These are phyloP conservation scores for Coemansia sp. DNA, from an alignment of 192 early-diverging fungal species.

Conservation along the genomic window DNA sequence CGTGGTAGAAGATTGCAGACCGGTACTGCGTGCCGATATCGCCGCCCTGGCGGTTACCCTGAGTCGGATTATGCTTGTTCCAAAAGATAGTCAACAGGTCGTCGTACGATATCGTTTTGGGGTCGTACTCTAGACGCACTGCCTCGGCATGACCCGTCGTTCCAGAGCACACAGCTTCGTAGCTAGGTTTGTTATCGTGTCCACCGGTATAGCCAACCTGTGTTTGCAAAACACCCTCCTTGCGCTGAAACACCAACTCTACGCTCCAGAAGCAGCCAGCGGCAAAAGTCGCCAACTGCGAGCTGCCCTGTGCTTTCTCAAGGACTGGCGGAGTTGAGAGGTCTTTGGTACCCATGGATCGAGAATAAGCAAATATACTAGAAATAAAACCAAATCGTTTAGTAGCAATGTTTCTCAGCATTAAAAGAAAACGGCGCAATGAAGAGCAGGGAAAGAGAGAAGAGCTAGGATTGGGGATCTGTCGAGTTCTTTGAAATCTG, in stretches of 20 bases:
- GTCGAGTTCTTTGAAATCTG: no score
- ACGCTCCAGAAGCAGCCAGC: slow-evolving; percentile 93
- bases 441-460: slow-evolving; percentile 3
- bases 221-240: slow-evolving; percentile 48
- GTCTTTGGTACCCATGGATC: slow-evolving; percentile 29
- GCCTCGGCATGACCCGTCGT: slow-evolving; percentile 81
- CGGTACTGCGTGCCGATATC: slow-evolving; percentile 88
- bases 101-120: slow-evolving; percentile 67
- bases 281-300: slow-evolving; percentile 74
- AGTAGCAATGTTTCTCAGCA: slow-evolving; percentile 9
- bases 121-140: slow-evolving; percentile 73
- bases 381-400: slow-evolving; percentile 19
- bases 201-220: slow-evolving; percentile 73
- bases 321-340: slow-evolving; percentile 24
- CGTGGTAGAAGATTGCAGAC: slow-evolving; percentile 83
- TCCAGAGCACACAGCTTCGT: slow-evolving; percentile 57
- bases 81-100: slow-evolving; percentile 80
- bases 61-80: slow-evolving; percentile 84
- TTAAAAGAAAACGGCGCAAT: neutral
- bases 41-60: slow-evolving; percentile 76
- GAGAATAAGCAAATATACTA: slow-evolving; percentile 10
- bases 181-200: slow-evolving; percentile 27
- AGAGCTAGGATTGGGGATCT: neutral
- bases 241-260: slow-evolving; percentile 50
- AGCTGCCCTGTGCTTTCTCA: slow-evolving; percentile 17